phyloP scores from a whole-genome alignment of 805 yeast genomes.

The Sugiyamaella qingdaonensis region DNA sequence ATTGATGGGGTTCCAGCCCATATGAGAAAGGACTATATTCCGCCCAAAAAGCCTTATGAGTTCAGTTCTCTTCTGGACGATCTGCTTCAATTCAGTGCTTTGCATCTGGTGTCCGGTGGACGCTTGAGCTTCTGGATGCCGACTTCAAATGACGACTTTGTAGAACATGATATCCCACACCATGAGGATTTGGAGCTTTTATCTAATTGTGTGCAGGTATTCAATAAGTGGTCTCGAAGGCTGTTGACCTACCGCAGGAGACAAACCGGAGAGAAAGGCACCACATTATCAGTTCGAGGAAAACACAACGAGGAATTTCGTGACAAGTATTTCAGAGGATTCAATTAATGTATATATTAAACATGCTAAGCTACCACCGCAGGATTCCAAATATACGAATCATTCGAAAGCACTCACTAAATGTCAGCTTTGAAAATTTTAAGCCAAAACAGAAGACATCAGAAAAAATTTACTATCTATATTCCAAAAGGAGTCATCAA shows the following conservation, averaged over 20 bases:
- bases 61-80: constrained; percentile 75
- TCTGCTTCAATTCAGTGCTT: constrained; percentile 65
- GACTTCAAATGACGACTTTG: constrained; percentile 79
- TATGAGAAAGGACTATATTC: constrained; percentile 76
- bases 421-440: background rate
- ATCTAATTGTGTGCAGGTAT: constrained; percentile 77
- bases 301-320: constrained; percentile 58
- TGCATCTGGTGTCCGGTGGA: constrained; percentile 67
- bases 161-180: constrained; percentile 64
- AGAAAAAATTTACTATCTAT: constrained; percentile 31
- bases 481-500: constrained; percentile 26
- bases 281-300: constrained; percentile 44
- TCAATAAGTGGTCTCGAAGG: constrained; percentile 90
- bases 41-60: constrained; percentile 87
- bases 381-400: too few relatives aligned
- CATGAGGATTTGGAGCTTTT: constrained; percentile 69
- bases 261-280: constrained; percentile 36
- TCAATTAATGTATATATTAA: constrained; percentile 25
- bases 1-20: constrained; percentile 78
- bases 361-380: too few relatives aligned
- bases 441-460: background rate
- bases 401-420: background rate
- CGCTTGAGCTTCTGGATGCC: constrained; percentile 97
- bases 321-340: constrained; percentile 70
- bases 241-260: constrained; percentile 74